Evolutionary conservation across 2,329 filamentous ascomycete species (phyloP), one percentile per base, ranked within the genome.

Genomic region (Sporothrix inflata): DNA sequence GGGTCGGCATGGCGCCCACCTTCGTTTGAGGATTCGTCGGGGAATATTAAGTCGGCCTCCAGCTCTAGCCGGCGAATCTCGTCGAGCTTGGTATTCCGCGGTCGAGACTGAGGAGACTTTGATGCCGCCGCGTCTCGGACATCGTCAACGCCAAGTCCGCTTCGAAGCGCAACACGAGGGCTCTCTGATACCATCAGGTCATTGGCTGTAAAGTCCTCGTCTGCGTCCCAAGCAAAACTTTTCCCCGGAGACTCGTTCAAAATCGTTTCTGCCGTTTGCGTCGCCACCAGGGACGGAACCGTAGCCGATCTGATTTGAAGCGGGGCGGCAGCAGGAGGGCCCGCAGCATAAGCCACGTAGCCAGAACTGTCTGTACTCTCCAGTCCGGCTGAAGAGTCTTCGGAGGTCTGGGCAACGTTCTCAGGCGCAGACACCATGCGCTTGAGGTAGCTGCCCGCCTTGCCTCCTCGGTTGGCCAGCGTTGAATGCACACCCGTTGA

Each of bases 151-250:
- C 61, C 55, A 60, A 38, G 30, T 60, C 55, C 78, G 79, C 51
- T 77, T 78, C 70, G 81, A 82, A 60, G 75, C 78, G 27, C 83
- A 79, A 38, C 78, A 80, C 69, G 84, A n/a, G 87, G 87, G 74
- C 87, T 89, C 74, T 85, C 82, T 0, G 87, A 89, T 45, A 86
- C 77, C 72, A 88, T 86, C 51, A 89, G 73, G 72, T 89, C 87
- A 55, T 84, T 83, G 12, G 84, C 87, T 0, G 87, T 89, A 74
- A 89, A 88, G 71, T 89, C 87, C 5, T 84, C 83, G 45, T 89
- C 87, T 7, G 88, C 78, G 71, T 88, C 81, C 87, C 87, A 89
- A 8, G 83, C 84, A 72, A 84, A 86, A 75, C 83, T 85, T 78
- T 86, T 87, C 69, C 85, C 83, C 0, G 86, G 86, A n/a, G 78